Evolutionary conservation across 1,284 basidiomycete species (phyloP), one percentile per base, ranked within the genome.

Genomic region (Pyrrhoderma lamaoense): DNA sequence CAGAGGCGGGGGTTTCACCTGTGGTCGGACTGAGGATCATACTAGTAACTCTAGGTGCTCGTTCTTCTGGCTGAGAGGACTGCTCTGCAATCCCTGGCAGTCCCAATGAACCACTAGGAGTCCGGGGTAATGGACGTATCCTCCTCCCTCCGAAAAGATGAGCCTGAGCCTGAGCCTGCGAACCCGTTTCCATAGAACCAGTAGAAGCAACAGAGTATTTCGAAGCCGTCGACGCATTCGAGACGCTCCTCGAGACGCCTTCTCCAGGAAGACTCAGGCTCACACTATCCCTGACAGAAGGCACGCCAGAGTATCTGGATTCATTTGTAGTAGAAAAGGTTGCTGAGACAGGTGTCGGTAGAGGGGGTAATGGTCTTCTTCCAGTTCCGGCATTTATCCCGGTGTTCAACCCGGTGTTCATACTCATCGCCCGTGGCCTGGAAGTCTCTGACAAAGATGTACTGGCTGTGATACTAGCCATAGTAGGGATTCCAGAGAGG

Each of bases 381-480:
- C 43, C 46, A 19, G 39, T 37, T 14, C 38, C 45, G 5, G 22
- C 18, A 18, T 14, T 36, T 22, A 38, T 27, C 14, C 45, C 46
- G 11, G 34, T 31, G 14, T 38, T 47, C 36, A 36, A 36, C 36
- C 45, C 31, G 18, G 40, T 52, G 8, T 38, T 42, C 46, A 38
- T 35, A 25, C 35, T 42, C 9, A 54, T n/a, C 8, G 53, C 47
- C 21, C 53, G 49, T 14, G 53, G 53, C 2, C 53, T 42, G 8
- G 53, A 44, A 25, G 34, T 23, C 53, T 49, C 49, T 8, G 47
- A 43, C 9, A 54, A 34, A 34, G 53, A 49, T 14, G 31, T 22
- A 21, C 22, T 38, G 1, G 51, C 38, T 18, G 44, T 22, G 19
- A 27, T n/a, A n/a, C 39, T 34, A 42, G 27, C 27, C 27, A 31